Evolutionary conservation across 352 stramenopile species (phyloP).

Genomic region (Phytophthora megakarya): DNA sequence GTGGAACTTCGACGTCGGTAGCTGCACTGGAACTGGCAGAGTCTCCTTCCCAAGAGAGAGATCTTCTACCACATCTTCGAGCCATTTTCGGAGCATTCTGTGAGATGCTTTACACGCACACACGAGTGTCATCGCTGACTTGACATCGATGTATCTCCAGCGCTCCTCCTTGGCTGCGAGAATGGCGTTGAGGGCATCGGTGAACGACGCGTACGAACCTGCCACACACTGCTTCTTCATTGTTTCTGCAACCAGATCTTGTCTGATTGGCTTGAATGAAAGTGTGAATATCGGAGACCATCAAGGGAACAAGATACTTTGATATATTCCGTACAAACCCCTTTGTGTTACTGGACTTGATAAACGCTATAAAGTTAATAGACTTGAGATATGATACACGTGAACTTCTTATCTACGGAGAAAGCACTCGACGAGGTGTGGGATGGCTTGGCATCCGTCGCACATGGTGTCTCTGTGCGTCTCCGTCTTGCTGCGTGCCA

Average conservation of each 20-base stretch:
- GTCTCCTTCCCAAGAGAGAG: conserved; percentile 28
- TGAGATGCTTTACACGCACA: conserved; percentile 7
- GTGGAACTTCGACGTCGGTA: background rate
- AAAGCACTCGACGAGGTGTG: conserved; percentile 48
- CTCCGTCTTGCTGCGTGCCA: conserved; percentile 43
- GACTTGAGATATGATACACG: background rate
- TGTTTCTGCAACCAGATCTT: background rate
- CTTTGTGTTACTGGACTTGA: conserved; percentile 5
- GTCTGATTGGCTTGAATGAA: background rate
- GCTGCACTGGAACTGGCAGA: conserved; percentile 22
- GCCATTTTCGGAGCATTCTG: conserved; percentile 9
- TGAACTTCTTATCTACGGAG: conserved; percentile 22
- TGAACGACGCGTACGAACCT: conserved; percentile 3
- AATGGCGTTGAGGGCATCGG: conserved; percentile 14
- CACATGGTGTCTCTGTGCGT: conserved; percentile 33
- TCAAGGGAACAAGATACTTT: background rate
- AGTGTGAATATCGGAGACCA: background rate
- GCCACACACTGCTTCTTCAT: conserved; percentile 29
- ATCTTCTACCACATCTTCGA: conserved; percentile 10
- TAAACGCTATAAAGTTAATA: conserved; percentile 27
- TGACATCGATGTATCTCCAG: conserved; percentile 15
- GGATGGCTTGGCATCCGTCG: conserved; percentile 44
- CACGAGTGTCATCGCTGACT: conserved; percentile 18
- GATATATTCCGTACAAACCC: conserved; percentile 20
- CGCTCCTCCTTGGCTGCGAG: conserved; percentile 6